Evolutionary conservation across 768 basidiomycete genomes (phyloP).

Genomic region (Daedaleopsis nitida): DNA sequence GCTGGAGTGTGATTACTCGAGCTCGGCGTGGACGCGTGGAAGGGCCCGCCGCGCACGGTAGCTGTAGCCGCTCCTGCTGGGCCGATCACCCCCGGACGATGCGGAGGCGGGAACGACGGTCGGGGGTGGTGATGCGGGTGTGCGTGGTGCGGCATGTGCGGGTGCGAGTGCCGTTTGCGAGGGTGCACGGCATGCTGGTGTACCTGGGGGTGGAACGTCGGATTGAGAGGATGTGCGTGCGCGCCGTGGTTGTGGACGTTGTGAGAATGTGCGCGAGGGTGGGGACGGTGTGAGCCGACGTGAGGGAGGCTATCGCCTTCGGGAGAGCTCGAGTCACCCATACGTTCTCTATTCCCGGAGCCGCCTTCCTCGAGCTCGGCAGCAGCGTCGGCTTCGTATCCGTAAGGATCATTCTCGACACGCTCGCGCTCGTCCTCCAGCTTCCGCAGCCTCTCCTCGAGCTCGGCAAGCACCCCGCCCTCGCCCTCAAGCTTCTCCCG

Average conservation of each 20-base stretch:
- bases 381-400: conserved; percentile 24
- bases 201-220: conserved; percentile 15
- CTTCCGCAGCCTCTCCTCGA: conserved; percentile 66
- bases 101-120: background rate
- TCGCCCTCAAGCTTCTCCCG: conserved; percentile 65
- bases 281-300: background rate
- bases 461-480: conserved; percentile 52
- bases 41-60: background rate
- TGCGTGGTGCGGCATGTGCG: conserved; percentile 15
- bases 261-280: background rate
- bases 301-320: conserved; percentile 7
- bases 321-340: conserved; percentile 9
- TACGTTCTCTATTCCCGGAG: conserved; percentile 1
- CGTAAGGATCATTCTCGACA: conserved; percentile 35
- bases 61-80: background rate
- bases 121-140: conserved; percentile 19
- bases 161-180: conserved; percentile 28
- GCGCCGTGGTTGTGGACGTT: background rate
- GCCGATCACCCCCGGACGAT: background rate
- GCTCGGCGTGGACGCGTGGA: background rate
- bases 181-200: conserved; percentile 15
- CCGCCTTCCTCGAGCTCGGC: conserved; percentile 14
- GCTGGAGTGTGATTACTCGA: background rate
- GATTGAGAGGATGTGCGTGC: background rate
- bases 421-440: conserved; percentile 63